Evolutionary conservation across 139 green algal species (phyloP).

Genomic region (Asterochloris sp.): DNA sequence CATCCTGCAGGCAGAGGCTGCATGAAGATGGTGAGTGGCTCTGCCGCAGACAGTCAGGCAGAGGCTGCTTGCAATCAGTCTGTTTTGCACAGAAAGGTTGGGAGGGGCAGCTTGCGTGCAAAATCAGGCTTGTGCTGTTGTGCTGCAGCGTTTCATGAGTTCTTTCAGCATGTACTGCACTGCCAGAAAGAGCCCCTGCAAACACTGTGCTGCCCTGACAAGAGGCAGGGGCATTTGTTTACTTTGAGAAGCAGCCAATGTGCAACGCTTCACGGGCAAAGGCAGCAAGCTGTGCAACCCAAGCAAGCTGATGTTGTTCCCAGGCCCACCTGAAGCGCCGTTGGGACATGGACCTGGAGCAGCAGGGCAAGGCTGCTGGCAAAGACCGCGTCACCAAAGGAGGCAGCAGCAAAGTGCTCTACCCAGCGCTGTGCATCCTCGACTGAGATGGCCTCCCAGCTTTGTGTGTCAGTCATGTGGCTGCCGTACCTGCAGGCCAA

Average conservation of each 20-base stretch:
- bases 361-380: constrained; percentile 34
- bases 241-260: background rate
- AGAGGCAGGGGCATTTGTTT: background rate
- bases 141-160: no score
- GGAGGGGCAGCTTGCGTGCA: no score
- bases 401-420: constrained; percentile 37
- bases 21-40: background rate
- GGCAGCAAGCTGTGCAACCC: background rate
- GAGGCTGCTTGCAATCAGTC: background rate
- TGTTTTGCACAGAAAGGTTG: no score
- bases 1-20: background rate
- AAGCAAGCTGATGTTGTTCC: background rate
- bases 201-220: background rate
- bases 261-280: background rate
- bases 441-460: background rate
- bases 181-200: background rate
- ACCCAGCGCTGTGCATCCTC: constrained; percentile 38
- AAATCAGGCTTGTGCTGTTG: no score
- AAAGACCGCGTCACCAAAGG: constrained; percentile 55
- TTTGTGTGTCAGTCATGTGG: no score
- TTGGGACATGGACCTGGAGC: constrained; percentile 21
- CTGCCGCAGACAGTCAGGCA: background rate
- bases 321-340: constrained; percentile 16
- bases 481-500: no score
- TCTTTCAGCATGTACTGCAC: no score